Conservation (phyloP, 148 eudicot genomes). For the Salicornia ramosissima region DNA sequence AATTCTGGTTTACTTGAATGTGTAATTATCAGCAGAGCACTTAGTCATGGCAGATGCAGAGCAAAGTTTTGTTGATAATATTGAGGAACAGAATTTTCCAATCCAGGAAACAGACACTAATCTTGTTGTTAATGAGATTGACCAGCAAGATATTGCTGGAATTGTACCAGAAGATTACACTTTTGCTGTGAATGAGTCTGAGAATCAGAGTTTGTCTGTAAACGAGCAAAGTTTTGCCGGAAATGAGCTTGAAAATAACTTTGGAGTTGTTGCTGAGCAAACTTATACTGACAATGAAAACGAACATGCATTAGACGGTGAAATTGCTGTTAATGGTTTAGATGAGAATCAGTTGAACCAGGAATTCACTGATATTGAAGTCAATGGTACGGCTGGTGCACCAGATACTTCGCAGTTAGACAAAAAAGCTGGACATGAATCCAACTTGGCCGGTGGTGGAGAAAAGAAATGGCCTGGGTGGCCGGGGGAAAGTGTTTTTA, state of each 20-base stretch:
- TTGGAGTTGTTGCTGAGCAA: constrained; percentile 24
- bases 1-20: too few species aligned
- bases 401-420: constrained; percentile 32
- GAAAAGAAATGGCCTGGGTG: constrained; percentile 96
- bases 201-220: constrained; percentile 20
- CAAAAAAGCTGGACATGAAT: constrained; percentile 35
- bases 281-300: constrained; percentile 23
- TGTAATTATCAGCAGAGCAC: too few species aligned
- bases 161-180: constrained; percentile 22
- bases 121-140: constrained; percentile 22
- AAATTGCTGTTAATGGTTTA: constrained; percentile 15
- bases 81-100: constrained; percentile 28
- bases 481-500: constrained; percentile 94
- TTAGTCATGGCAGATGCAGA: constrained; percentile 63
- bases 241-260: constrained; percentile 24
- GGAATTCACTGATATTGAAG: constrained; percentile 31
- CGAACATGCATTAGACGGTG: constrained; percentile 24
- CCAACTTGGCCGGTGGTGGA: constrained; percentile 25
- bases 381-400: constrained; percentile 26
- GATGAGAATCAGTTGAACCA: constrained; percentile 27
- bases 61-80: constrained; percentile 33
- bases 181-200: constrained; percentile 22
- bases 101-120: constrained; percentile 26
- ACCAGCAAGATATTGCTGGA: constrained; percentile 23
- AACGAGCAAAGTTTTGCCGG: constrained; percentile 24